Evolutionary conservation across 2,329 filamentous ascomycete species (phyloP).

Genomic region (Cercospora sojina): DNA sequence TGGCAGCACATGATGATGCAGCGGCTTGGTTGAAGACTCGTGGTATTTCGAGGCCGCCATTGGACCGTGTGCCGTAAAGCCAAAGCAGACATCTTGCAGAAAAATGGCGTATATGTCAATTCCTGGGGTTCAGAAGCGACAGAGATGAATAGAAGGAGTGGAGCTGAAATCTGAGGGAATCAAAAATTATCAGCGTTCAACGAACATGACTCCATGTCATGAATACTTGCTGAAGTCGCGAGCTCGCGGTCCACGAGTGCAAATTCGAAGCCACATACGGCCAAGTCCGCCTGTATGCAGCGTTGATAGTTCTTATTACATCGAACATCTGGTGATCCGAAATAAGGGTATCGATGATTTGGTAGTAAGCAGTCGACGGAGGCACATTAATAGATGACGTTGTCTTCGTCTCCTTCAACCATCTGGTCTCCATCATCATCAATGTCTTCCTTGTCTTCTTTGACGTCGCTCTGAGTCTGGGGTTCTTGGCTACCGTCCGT

Average conservation of each 20-base stretch:
- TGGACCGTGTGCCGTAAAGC: not conserved
- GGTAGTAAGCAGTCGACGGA: not conserved
- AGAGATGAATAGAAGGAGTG: not conserved
- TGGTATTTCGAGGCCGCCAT: not conserved
- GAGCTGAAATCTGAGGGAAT: not conserved
- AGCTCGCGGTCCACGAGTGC: not conserved
- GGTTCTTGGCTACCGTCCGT: constrained; percentile 24
- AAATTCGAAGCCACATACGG: not conserved
- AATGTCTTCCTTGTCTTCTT: constrained; percentile 48
- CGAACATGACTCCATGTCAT: not conserved
- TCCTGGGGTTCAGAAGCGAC: not conserved
- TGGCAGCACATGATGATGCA: not conserved
- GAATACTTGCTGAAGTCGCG: not conserved
- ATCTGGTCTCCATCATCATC: constrained; percentile 70
- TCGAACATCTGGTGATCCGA: not conserved
- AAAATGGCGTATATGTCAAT: not conserved
- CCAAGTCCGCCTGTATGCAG: not conserved
- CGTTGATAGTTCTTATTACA: not conserved
- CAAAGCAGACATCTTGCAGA: not conserved
- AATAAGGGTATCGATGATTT: not conserved
- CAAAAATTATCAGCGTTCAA: not conserved
- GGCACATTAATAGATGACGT: constrained; percentile 73
- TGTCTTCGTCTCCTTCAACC: constrained; percentile 83
- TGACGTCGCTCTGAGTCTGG: constrained; percentile 20
- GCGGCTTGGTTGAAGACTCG: not conserved